Evolutionary conservation across 2,329 filamentous ascomycete species (phyloP).

Genomic region (Xylariaceae sp.): DNA sequence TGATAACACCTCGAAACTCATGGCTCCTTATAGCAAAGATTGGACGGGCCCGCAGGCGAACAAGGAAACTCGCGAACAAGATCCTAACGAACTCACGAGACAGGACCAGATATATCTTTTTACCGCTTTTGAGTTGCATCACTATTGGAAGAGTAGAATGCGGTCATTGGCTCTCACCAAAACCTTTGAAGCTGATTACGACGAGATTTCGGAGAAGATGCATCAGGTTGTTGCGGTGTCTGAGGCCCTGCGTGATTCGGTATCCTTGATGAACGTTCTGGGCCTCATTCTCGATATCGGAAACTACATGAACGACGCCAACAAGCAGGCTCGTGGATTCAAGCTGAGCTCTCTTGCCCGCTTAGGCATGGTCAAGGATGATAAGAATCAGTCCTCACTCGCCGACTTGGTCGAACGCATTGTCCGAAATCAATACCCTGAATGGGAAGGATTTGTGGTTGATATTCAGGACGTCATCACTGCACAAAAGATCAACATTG

Average conservation of each 20-base stretch:
- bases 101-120: conserved; percentile 94
- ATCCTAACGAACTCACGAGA: conserved; percentile 80
- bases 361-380: conserved; percentile 96
- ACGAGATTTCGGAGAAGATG: conserved; percentile 81
- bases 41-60: conserved; percentile 86
- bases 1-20: conserved; percentile 81
- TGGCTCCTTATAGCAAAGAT: conserved; percentile 94
- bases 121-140: conserved; percentile 89
- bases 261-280: conserved; percentile 91
- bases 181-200: conserved; percentile 82
- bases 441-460: conserved; percentile 84
- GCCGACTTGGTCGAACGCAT: conserved; percentile 95
- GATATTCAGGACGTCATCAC: conserved; percentile 77
- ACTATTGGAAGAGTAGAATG: conserved; percentile 99
- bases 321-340: conserved; percentile 97
- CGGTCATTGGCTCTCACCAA: conserved; percentile 79
- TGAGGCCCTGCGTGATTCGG: conserved; percentile 84
- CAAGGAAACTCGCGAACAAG: conserved; percentile 72
- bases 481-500: conserved; percentile 88
- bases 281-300: conserved; percentile 95
- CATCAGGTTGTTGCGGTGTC: conserved; percentile 81
- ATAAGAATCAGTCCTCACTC: conserved; percentile 96
- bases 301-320: conserved; percentile 99
- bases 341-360: conserved; percentile 92
- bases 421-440: conserved; percentile 90